Base-by-base conservation (phyloP, 2,329 filamentous ascomycete species). In the Botryosphaeria dothidea region DNA sequence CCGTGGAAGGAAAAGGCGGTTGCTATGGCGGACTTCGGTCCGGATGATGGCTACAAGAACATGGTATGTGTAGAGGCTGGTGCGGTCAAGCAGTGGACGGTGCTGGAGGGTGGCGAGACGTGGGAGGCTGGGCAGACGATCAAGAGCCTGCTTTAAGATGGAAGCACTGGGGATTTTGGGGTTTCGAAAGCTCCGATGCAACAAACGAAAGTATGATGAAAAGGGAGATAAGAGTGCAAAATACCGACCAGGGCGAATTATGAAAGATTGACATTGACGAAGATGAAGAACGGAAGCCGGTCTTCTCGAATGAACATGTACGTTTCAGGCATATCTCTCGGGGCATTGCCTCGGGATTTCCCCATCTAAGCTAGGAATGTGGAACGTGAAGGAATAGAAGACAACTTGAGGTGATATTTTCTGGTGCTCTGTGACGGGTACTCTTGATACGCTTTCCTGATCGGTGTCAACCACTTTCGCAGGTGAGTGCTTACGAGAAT, bases 41-140 rank as follows among this genome's bases (percentile, higher is more conserved):
- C 95, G 57, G 91, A 96, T 74, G 91, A 93, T 62, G 95, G 91
- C 41, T 98, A 90, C 83, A 92, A 92, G 83, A 87, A 92, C 66
- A 97, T 98, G 92, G 82, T 99, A 48, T 98, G 95, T 75, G 87
- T 98, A 58, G 95, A 99, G 83, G 91, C 94, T 2, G 95, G 95
- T 13, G 86, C 89, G 9, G 94, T 98, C 19, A 84, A 86, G 69
- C 87, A 84, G 5, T 98, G 92, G 92, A 89, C 90, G 80, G 91
- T 88, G 70, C 82, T 98, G 70, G 95, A 98, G 76, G 88, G 89
- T 51, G 92, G 92, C 21, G 87, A 89, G 69, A 84, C 85, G 2
- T 90, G 87, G 80, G 87, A 90, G 75, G 87, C 86, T 46, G 86
- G 86, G 9, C 85, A 87, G 78, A 80, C 83, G 60, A 83, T 87